Conservation (phyloP, 148 eudicot genomes). For the Diospyros kaki region DNA sequence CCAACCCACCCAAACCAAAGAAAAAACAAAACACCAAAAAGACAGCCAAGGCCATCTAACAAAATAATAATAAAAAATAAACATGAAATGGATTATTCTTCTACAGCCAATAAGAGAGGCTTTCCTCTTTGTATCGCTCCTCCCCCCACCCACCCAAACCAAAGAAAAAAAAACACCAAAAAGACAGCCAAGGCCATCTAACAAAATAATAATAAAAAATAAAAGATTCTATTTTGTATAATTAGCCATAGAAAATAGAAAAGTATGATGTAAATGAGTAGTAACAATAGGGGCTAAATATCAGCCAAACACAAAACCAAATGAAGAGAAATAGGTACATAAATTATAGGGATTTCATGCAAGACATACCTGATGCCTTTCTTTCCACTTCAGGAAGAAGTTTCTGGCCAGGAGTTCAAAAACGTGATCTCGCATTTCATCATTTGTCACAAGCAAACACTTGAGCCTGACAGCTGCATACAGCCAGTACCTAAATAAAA, state of each 20-base stretch:
- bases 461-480: slow-evolving; percentile 89
- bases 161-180: no score
- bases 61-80: no score
- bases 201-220: no score
- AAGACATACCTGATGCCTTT: slow-evolving; percentile 78
- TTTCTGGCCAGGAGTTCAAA: slow-evolving; percentile 90
- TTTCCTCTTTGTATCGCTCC: no score
- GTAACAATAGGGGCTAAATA: neutral
- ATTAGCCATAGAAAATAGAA: neutral
- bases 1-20: no score
- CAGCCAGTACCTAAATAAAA: slow-evolving; percentile 76
- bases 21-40: no score
- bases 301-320: neutral
- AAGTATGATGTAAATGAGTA: neutral
- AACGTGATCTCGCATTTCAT: slow-evolving; percentile 98
- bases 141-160: no score
- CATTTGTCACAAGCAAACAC: slow-evolving; percentile 92
- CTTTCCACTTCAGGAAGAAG: slow-evolving; percentile 88
- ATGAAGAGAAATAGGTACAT: neutral
- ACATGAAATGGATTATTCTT: no score
- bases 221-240: no score
- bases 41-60: no score
- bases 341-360: neutral
- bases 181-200: no score
- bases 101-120: no score